Percentiles rank a stretch among this genome's conserved stretches.
These are phyloP conservation scores for Cyberlindnera euphorbiae DNA, from an alignment of 805 yeast species.

Conservation along the genomic window DNA sequence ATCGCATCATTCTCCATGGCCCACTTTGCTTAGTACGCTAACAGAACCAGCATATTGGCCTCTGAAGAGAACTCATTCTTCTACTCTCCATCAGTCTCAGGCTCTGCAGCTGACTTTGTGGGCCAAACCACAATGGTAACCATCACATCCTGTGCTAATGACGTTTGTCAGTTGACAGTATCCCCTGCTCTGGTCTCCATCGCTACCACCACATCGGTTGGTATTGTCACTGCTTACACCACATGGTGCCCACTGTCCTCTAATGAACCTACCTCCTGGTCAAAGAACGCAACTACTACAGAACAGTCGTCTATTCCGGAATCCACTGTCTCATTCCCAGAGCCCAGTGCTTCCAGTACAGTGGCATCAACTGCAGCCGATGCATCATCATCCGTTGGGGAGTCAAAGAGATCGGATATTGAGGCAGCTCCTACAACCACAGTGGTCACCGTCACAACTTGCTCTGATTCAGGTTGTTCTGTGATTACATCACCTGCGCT, in stretches of 20 bases:
- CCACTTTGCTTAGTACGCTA: not conserved
- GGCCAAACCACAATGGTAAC: constrained; percentile 17
- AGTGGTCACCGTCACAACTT: constrained; percentile 17
- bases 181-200: constrained; percentile 21
- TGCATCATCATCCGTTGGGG: too few species aligned
- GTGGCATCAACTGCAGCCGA: too few species aligned
- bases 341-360: too few species aligned
- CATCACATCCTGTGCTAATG: constrained; percentile 16
- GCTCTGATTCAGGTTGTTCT: constrained; percentile 10
- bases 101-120: not conserved
- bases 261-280: not conserved
- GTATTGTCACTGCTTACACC: constrained; percentile 24
- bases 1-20: not conserved
- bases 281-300: too few species aligned
- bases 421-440: constrained; percentile 5
- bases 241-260: constrained; percentile 24
- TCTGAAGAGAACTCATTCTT: constrained; percentile 8
- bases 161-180: constrained; percentile 13
- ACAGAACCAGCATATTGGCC: not conserved
- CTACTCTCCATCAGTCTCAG: constrained; percentile 2
- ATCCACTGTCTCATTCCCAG: too few species aligned
- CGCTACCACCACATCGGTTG: constrained; percentile 32
- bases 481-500: constrained; percentile 13
- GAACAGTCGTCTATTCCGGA: too few species aligned
- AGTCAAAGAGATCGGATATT: too few species aligned